A percentile compares a stretch with the other conserved stretches of the same genome.
Evolutionary conservation across 2,329 filamentous ascomycete genomes (phyloP).

Genomic region (Penicillium expansum): DNA sequence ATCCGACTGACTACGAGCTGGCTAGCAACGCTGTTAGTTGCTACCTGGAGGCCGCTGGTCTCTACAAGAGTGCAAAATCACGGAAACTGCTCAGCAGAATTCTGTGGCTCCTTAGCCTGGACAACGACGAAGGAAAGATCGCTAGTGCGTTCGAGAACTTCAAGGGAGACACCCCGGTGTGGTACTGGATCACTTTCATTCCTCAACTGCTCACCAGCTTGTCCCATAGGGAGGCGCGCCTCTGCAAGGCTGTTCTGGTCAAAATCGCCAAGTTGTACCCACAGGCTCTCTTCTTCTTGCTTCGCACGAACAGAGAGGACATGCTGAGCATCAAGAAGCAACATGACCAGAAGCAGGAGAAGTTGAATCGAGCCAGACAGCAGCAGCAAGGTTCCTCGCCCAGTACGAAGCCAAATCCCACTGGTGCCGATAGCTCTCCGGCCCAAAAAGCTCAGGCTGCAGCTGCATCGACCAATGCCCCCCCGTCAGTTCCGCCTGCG

Average conservation of each 20-base stretch:
- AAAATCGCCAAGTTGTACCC: constrained; percentile 96
- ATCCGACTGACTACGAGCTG: constrained; percentile 74
- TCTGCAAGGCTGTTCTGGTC: constrained; percentile 79
- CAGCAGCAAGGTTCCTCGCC: constrained; percentile 42
- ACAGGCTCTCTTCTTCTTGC: constrained; percentile 91
- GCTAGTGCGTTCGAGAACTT: constrained; percentile 89
- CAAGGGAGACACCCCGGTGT: constrained; percentile 94
- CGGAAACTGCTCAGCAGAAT: constrained; percentile 90
- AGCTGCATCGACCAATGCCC: constrained; percentile 30
- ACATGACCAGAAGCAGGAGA: constrained; percentile 64
- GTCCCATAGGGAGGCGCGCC: constrained; percentile 83
- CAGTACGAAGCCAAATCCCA: constrained; percentile 37
- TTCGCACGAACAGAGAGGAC: constrained; percentile 90
- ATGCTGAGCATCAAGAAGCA: constrained; percentile 88
- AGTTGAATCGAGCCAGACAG: constrained; percentile 63
- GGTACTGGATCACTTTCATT: constrained; percentile 99
- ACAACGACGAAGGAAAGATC: constrained; percentile 80
- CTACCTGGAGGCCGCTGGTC: constrained; percentile 90
- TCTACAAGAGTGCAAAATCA: constrained; percentile 96
- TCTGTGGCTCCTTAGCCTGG: constrained; percentile 90
- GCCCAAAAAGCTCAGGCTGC: constrained; percentile 50
- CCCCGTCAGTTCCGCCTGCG: constrained; percentile 24
- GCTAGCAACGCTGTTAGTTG: constrained; percentile 92
- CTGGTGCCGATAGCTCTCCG: constrained; percentile 43
- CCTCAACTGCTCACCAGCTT: constrained; percentile 91